A percentile compares a stretch with the other conserved stretches of the same genome.
Conservation (phyloP, 192 early-diverging fungal species). For the Podila epigama region DNA sequence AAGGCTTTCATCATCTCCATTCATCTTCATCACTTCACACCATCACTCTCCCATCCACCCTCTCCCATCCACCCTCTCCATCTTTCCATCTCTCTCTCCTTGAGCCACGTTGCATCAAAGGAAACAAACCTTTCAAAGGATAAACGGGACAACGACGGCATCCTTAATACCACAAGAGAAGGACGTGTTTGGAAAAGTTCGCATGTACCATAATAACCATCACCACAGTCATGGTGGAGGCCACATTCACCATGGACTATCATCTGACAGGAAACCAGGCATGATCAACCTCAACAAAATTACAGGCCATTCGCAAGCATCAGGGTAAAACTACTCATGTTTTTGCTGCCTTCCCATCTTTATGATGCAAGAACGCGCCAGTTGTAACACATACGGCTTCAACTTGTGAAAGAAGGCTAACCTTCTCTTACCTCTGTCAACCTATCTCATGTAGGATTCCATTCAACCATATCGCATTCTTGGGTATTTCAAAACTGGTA, state of each 20-base stretch:
- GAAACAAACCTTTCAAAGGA: too few species aligned
- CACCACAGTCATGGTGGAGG: conserved; percentile 9
- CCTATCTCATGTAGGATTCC: conserved; percentile 20
- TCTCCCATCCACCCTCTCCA: neutral
- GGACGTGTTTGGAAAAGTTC: neutral
- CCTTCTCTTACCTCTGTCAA: neutral
- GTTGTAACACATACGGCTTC: too few species aligned
- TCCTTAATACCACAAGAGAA: neutral
- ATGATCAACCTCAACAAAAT: conserved; percentile 51
- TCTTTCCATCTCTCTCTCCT: neutral
- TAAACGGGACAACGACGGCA: neutral
- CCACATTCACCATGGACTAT: neutral
- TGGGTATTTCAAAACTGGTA: conserved; percentile 43
- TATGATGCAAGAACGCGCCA: too few species aligned
- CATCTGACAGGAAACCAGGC: conserved; percentile 24
- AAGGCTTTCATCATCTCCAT: neutral
- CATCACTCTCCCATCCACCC: neutral
- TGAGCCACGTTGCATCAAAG: too few species aligned
- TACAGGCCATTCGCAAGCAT: conserved; percentile 29
- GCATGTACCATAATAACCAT: conserved; percentile 7
- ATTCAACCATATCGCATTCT: conserved; percentile 49
- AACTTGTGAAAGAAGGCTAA: neutral
- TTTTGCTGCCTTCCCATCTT: too few species aligned
- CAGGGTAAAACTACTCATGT: conserved; percentile 10
- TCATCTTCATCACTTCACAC: neutral